phyloP scores from a whole-genome alignment of 2,329 filamentous ascomycete genomes.

The Fusarium proliferatum region DNA sequence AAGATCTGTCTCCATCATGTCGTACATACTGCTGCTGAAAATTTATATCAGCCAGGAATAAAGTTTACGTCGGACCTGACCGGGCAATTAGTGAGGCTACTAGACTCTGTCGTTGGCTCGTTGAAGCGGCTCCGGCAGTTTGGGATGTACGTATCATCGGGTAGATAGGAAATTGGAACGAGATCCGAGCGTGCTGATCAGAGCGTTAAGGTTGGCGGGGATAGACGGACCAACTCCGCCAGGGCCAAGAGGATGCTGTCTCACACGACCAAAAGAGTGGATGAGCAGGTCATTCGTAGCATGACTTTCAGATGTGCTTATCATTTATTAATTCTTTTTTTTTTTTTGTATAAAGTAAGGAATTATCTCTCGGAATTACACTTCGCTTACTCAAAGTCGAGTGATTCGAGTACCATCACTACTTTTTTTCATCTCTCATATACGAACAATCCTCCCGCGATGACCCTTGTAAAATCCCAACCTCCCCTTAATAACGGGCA shows the following conservation, averaged over 20 bases:
- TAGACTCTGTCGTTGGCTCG: not conserved
- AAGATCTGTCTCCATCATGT: accelerated
- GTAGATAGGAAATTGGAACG: not conserved
- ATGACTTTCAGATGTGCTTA: not conserved
- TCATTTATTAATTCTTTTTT: too few species aligned
- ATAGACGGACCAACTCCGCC: not conserved
- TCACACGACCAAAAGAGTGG: not conserved
- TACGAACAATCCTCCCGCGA: not conserved
- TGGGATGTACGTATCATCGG: not conserved
- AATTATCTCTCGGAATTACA: accelerated
- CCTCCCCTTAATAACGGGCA: not conserved
- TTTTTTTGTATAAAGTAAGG: not conserved
- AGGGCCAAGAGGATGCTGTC: not conserved
- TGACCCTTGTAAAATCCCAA: not conserved
- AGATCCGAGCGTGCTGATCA: not conserved
- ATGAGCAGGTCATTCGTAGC: not conserved
- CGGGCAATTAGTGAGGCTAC: not conserved
- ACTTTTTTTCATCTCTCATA: too few species aligned
- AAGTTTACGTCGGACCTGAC: not conserved
- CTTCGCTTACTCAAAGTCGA: not conserved
- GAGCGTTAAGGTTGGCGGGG: not conserved
- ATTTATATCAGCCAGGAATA: not conserved
- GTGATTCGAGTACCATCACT: not conserved
- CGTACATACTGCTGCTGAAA: not conserved
- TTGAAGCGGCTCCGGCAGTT: not conserved